Evolutionary conservation across 1,284 basidiomycete genomes (phyloP).

Genomic region (Pterulicium gracile): DNA sequence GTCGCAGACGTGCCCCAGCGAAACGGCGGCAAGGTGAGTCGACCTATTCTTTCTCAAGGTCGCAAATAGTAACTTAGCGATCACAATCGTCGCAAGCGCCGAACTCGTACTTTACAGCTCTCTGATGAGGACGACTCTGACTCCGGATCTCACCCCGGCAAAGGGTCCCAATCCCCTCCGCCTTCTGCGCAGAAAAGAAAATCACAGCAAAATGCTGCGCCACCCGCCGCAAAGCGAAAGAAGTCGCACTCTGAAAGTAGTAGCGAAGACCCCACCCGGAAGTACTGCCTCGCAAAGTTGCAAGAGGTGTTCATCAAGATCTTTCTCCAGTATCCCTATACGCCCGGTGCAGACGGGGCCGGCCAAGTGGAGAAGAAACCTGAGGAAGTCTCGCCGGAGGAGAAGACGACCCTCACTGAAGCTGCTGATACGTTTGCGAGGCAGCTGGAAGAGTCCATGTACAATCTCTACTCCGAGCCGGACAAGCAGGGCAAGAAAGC

Average conservation of each 20-base stretch:
- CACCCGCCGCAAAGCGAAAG: slow-evolving; percentile 38
- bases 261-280: slow-evolving; percentile 59
- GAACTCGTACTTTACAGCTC: slow-evolving; percentile 12
- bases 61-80: neutral
- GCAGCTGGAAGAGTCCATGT: slow-evolving; percentile 61
- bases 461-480: slow-evolving; percentile 61
- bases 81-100: slow-evolving; percentile 4
- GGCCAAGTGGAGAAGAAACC: slow-evolving; percentile 24
- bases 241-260: slow-evolving; percentile 26
- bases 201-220: slow-evolving; percentile 20
- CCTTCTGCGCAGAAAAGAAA: slow-evolving; percentile 29
- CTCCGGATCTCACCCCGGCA: slow-evolving; percentile 9
- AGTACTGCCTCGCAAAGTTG: slow-evolving; percentile 66
- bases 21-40: slow-evolving; percentile 35
- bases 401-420: slow-evolving; percentile 39
- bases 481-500: slow-evolving; percentile 61
- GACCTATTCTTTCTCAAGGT: slow-evolving; percentile 5
- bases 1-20: slow-evolving; percentile 32
- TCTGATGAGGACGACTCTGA: slow-evolving; percentile 30
- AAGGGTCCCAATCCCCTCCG: slow-evolving; percentile 16
- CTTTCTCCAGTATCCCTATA: slow-evolving; percentile 55
- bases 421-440: slow-evolving; percentile 49
- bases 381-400: slow-evolving; percentile 45
- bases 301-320: slow-evolving; percentile 58
- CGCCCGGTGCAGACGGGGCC: slow-evolving; percentile 17